phyloP scores from a whole-genome alignment of 164 flowering plant species.

The Tetracentron sinense region DNA sequence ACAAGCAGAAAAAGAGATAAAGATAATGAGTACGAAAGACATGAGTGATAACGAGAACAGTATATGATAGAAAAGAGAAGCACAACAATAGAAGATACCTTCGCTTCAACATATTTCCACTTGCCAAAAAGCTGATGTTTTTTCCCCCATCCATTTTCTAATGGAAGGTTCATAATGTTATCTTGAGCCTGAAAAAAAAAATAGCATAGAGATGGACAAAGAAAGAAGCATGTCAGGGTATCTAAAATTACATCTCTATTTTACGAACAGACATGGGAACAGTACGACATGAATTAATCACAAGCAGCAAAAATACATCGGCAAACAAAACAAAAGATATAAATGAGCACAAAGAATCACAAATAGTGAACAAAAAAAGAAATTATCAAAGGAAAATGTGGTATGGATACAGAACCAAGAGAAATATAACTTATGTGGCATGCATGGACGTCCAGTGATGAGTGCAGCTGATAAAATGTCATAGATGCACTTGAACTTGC shows the following conservation, averaged over 20 bases:
- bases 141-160: conserved; percentile 88
- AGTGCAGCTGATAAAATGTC: no score
- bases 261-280: not conserved
- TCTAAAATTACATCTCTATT: not conserved
- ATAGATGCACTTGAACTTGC: no score
- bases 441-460: no score
- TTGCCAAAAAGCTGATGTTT: conserved; percentile 75
- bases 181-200: conserved; percentile 74
- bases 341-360: no score
- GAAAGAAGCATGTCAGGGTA: not conserved
- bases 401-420: no score
- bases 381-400: no score
- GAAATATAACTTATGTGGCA: no score
- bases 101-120: conserved; percentile 91
- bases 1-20: not conserved
- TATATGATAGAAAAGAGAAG: not conserved
- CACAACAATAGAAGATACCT: conserved; percentile 41
- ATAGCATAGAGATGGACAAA: conserved; percentile 5
- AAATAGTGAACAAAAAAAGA: no score
- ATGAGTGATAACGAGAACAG: not conserved
- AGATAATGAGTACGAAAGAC: not conserved
- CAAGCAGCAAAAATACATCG: no score
- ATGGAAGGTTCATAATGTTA: conserved; percentile 66
- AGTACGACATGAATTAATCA: no score
- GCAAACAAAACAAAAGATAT: no score